Conservation (phyloP, 2,329 filamentous ascomycete species). For the Monosporascus sp. region DNA sequence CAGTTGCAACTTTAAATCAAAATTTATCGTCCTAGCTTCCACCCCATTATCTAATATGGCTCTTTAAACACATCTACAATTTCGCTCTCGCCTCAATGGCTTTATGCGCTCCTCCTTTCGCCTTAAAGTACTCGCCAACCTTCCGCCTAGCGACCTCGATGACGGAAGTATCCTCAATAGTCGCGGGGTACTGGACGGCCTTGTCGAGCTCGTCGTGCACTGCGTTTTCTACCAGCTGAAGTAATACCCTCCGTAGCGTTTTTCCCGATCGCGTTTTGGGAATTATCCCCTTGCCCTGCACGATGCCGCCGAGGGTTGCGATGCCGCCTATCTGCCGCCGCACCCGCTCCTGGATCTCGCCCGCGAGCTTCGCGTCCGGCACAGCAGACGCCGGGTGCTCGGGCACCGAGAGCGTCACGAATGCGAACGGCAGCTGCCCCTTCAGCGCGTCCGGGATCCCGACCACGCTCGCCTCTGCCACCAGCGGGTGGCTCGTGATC, state of each 20-base stretch:
- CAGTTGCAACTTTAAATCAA: too few species aligned
- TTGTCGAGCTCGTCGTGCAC: conserved; percentile 67
- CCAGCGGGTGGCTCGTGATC: conserved; percentile 70
- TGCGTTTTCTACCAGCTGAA: conserved; percentile 79
- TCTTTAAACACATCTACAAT: conserved; percentile 29
- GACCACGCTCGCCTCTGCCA: conserved; percentile 82
- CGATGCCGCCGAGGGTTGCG: conserved; percentile 77
- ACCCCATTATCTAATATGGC: too few species aligned
- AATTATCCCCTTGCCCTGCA: conserved; percentile 80
- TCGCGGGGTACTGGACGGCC: conserved; percentile 70
- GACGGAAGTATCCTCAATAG: conserved; percentile 73
- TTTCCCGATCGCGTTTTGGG: conserved; percentile 92
- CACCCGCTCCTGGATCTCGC: conserved; percentile 68
- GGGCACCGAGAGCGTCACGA: conserved; percentile 54
- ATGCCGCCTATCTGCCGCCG: conserved; percentile 82
- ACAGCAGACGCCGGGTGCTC: conserved; percentile 46
- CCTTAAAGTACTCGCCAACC: conserved; percentile 70
- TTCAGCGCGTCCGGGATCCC: conserved; percentile 82
- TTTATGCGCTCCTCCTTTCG: conserved; percentile 35
- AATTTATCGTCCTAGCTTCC: too few species aligned
- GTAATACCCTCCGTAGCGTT: conserved; percentile 74
- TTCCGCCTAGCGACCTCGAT: conserved; percentile 68
- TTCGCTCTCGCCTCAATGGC: conserved; percentile 45
- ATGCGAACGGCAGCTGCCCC: conserved; percentile 87
- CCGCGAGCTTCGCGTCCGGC: conserved; percentile 36